These are phyloP conservation scores for Penicillium freii DNA, from an alignment of 2,329 filamentous ascomycete genomes.

Conservation along the genomic window DNA sequence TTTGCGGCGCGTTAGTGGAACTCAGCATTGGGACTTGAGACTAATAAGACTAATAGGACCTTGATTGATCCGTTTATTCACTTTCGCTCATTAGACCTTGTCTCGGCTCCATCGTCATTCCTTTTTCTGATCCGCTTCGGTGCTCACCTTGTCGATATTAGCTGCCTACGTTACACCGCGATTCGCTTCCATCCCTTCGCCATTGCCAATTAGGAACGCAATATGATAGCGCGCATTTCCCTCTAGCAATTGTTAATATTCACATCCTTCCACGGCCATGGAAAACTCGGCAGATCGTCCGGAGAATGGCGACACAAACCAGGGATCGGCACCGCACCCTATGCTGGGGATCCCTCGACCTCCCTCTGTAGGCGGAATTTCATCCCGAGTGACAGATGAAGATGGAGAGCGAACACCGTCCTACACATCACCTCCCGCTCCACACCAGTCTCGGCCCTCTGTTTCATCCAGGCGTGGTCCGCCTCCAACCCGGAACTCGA, in stretches of 20 bases:
- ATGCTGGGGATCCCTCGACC: conserved; percentile 53
- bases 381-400: conserved; percentile 69
- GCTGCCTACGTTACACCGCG: conserved; percentile 1
- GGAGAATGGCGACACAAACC: conserved; percentile 44
- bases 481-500: conserved; percentile 40
- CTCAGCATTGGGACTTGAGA: neutral
- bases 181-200: conserved; percentile 5
- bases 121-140: conserved; percentile 5
- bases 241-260: conserved; percentile 13
- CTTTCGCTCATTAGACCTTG: conserved; percentile 9
- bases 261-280: conserved; percentile 20
- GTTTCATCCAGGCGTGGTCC: conserved; percentile 58
- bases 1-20: conserved; percentile 12
- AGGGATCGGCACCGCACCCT: conserved; percentile 40
- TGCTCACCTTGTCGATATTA: neutral
- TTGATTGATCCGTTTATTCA: conserved; percentile 7
- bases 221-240: conserved; percentile 24
- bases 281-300: conserved; percentile 23
- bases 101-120: conserved; percentile 12
- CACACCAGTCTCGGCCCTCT: conserved; percentile 56
- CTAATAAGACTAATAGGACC: conserved; percentile 11
- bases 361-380: conserved; percentile 52
- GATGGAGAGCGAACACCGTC: conserved; percentile 47
- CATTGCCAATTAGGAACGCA: conserved; percentile 9
- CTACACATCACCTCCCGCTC: conserved; percentile 49